Percentiles rank a stretch among this genome's conserved stretches.
phyloP scores from a whole-genome alignment of 176 grass and related monocot genomes.

The Avena sativa region DNA sequence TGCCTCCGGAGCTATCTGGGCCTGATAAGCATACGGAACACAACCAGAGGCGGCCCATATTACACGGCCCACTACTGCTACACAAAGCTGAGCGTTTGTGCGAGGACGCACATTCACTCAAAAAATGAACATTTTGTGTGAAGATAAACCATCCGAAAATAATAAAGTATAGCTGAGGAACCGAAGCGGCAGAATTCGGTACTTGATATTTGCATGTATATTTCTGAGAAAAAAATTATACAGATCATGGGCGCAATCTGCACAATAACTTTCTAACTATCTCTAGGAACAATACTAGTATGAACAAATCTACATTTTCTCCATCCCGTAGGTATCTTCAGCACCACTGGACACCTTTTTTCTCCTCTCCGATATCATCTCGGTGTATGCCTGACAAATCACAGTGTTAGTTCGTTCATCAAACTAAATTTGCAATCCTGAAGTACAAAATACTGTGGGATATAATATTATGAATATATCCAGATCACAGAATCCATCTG shows the following conservation, averaged over 20 bases:
- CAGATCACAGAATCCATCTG: background rate
- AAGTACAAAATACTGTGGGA: background rate
- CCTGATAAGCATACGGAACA: background rate
- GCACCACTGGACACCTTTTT: constrained; percentile 73
- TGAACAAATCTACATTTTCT: constrained; percentile 42
- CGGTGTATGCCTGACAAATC: constrained; percentile 70
- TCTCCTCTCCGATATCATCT: constrained; percentile 93
- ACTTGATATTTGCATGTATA: background rate
- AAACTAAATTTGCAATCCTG: background rate
- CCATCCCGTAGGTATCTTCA: constrained; percentile 94
- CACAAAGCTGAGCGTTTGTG: background rate
- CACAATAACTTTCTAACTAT: constrained; percentile 30
- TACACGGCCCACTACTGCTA: background rate
- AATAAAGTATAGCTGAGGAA: background rate
- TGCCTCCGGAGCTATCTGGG: background rate
- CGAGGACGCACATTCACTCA: too few relatives aligned
- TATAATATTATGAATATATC: background rate
- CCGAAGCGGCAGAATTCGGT: background rate
- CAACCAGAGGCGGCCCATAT: background rate
- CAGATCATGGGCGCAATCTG: background rate
- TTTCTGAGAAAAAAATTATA: constrained; percentile 4
- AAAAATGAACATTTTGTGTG: background rate
- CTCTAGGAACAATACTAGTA: background rate
- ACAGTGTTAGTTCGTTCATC: background rate
- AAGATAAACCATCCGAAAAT: background rate